Base-by-base conservation (phyloP, 768 basidiomycete genomes). In the Podaxis rugospora region DNA sequence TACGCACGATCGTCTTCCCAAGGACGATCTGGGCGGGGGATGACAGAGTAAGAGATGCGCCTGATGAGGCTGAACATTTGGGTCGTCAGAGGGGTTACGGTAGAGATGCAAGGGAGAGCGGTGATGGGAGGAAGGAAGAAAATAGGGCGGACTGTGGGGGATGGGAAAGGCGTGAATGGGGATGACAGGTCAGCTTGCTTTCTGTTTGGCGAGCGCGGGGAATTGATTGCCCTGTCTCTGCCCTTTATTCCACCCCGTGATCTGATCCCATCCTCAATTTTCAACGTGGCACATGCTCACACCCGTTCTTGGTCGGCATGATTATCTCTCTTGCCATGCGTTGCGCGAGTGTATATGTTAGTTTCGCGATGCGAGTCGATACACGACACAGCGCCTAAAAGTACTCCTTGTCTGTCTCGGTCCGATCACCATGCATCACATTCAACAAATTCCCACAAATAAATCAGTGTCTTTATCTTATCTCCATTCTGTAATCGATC, bases 1-100 rank as follows among this genome's bases (percentile, higher is more conserved):
- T 28, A 77, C 85, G 78, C 66, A 89, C 89, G 85, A 70, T 92
- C 89, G 58, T 91, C 88, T 66, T 81, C 80, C 90, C 89, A 90
- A 36, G 88, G 87, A 61, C 87, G 79, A 72, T 90, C 89, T 25
- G 85, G 81, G 56, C 89, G 83, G 27, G 86, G 85, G 66, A 89
- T 82, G 21, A 89, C 78, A 13, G 85, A 85, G 67, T 81, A 79
- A 0, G 89, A 90, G 62, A 90, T 85, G 49, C 88, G 85, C 65
- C 89, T 81, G 65, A 91, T 73, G 64, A 91, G 78, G 64, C 81
- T 80, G 74, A 89, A 89, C 89, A 91, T 88, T 27, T 7, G 47
- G 10, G 47, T 18, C 23, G 55, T 46, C 1, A 5, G 27, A 6
- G 18, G n/a, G 10, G 40, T 11, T 25, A 55, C 14, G 44, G 44